Base-by-base conservation (phyloP, 805 yeast genomes). In the Monosporozyma servazzii region DNA sequence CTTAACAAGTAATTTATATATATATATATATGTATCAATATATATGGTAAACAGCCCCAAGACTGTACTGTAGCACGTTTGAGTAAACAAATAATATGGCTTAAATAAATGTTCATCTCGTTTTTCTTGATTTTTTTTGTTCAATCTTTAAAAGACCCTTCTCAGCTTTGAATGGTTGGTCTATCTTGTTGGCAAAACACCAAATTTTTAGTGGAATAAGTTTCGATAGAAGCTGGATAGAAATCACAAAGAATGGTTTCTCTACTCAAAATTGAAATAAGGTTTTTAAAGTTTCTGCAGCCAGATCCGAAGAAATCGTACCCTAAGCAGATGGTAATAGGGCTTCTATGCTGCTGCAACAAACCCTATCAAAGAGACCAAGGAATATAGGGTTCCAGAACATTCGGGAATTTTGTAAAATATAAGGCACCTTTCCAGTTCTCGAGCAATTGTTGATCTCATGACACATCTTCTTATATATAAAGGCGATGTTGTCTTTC, bases 391-490 rank as follows among this genome's bases (percentile, higher is more conserved):
- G 37, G 48, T 23, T 36, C 37, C 15, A 45, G 47, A 44, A 29
- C 18, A 45, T 45, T 45, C 48, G 41, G 48, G 48, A 45, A 45
- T 45, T 30, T 45, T 44, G 13, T 3, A 21, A 20, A 11, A 23
- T 9, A 21, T 20, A 20, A 21, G 23, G 44, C 21, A 41, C 40
- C 20, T 18, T 31, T 11, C 20, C 15, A 31, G 29, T 30, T 17
- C 17, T 13, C 10, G 17, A 30, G 25, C 2, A 6, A 10, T 8
- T 44, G 25, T 29, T n/a, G 30, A 42, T 42, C 30, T 25, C 30
- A 44, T 44, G 36, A 44, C 47, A 29, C 25, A 44, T 25, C n/a
- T 15, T 8, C 8, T 3, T 7, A 30, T 45, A 29, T 45, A 45
- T 45, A 17, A 29, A 43, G 13, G 10, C n/a, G 2, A 29, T 8